phyloP scores from a whole-genome alignment of 495 filamentous ascomycete genomes.

The Immersiella caudata region DNA sequence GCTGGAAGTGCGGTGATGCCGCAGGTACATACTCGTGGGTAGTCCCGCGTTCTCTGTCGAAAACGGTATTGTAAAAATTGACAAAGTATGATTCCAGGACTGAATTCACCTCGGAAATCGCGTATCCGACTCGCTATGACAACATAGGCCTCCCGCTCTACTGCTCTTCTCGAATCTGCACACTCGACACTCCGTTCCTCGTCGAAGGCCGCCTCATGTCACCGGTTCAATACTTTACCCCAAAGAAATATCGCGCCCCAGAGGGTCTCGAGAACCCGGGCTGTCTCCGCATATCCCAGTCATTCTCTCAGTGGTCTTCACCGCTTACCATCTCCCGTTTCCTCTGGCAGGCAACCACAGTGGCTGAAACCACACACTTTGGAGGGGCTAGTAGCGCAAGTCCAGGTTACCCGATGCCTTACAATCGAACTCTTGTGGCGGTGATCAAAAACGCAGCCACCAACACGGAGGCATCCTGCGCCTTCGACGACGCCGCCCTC shows the following conservation, averaged over 20 bases:
- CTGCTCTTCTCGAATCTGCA: constrained; percentile 9
- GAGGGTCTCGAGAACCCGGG: neutral
- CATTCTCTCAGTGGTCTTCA: neutral
- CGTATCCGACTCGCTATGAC: neutral
- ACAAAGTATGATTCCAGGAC: too few species aligned
- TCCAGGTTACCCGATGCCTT: neutral
- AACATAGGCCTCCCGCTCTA: neutral
- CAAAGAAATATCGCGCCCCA: neutral
- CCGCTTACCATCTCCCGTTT: neutral
- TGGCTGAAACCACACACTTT: neutral
- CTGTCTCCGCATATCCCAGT: constrained; percentile 6
- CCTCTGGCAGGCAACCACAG: constrained; percentile 12
- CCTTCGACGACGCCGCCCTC: constrained; percentile 12
- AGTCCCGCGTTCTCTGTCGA: too few species aligned
- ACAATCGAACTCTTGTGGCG: constrained; percentile 6
- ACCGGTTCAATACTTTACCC: neutral
- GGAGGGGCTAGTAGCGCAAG: neutral
- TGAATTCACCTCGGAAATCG: neutral
- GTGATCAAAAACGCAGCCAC: neutral
- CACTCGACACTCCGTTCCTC: neutral
- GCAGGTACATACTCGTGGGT: constrained; percentile 16
- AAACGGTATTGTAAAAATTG: too few species aligned
- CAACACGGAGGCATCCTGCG: neutral
- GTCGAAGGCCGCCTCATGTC: constrained; percentile 3
- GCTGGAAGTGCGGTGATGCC: constrained; percentile 3